Evolutionary conservation across 495 filamentous ascomycete species (phyloP).

Genomic region (Hypoxylon fuscum): DNA sequence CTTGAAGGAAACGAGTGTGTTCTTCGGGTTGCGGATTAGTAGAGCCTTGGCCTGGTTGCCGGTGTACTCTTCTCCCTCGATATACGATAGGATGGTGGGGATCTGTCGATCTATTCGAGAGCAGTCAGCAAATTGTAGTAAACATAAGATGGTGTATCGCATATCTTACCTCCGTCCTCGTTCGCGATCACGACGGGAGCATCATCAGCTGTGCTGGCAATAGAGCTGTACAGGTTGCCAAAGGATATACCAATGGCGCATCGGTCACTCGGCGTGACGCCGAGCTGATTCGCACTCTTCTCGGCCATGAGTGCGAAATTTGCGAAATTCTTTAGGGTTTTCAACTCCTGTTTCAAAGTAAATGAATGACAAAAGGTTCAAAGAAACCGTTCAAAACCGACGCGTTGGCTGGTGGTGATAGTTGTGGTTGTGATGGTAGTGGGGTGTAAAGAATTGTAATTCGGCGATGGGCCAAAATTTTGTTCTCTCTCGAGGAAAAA

Average conservation of each 20-base stretch:
- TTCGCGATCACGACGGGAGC: conserved; percentile 98
- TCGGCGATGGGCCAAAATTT: conserved; percentile 31
- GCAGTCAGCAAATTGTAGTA: conserved; percentile 19
- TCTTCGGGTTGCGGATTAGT: conserved; percentile 87
- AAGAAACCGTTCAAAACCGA: neutral
- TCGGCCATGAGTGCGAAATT: conserved; percentile 48
- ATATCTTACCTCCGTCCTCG: conserved; percentile 87
- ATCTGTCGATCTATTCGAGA: conserved; percentile 85
- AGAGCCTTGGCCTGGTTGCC: conserved; percentile 94
- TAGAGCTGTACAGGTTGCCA: conserved; percentile 97
- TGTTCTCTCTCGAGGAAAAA: conserved; percentile 27
- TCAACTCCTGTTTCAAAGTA: no score
- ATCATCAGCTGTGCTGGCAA: conserved; percentile 90
- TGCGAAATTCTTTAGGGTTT: neutral
- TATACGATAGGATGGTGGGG: conserved; percentile 91
- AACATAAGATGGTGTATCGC: conserved; percentile 7
- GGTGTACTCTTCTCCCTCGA: conserved; percentile 94
- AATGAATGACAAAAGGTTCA: neutral
- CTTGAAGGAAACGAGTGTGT: conserved; percentile 94
- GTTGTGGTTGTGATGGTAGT: conserved; percentile 15
- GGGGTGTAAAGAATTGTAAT: conserved; percentile 14
- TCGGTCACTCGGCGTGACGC: conserved; percentile 64
- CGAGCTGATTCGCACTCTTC: conserved; percentile 46
- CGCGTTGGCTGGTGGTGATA: neutral
- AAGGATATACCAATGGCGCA: conserved; percentile 95